These are phyloP conservation scores for Spathaspora girioi DNA, from an alignment of 805 yeast genomes.

Conservation along the genomic window DNA sequence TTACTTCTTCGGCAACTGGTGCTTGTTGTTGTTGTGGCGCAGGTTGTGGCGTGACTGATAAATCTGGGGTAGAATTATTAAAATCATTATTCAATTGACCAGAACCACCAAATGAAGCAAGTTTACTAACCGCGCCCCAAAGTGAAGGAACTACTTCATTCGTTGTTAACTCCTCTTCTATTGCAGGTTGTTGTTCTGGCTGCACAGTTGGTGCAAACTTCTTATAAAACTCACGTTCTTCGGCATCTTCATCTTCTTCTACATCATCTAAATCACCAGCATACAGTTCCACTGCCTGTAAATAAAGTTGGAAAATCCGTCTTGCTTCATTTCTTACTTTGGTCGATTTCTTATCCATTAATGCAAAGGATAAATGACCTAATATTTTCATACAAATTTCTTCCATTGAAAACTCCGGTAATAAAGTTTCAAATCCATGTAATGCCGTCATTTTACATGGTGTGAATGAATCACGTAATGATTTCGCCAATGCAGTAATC, in stretches of 20 bases:
- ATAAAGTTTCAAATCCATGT: constrained; percentile 62
- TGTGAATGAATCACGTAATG: constrained; percentile 73
- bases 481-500: constrained; percentile 81
- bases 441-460: constrained; percentile 77
- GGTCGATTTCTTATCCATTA: constrained; percentile 65
- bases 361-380: constrained; percentile 80
- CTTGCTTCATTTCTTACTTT: constrained; percentile 73
- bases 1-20: background rate
- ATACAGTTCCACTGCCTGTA: constrained; percentile 35
- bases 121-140: constrained; percentile 35
- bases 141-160: constrained; percentile 22
- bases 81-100: constrained; percentile 36
- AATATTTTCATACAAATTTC: constrained; percentile 77
- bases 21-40: constrained; percentile 10
- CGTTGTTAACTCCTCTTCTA: constrained; percentile 5
- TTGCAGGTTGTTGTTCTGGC: constrained; percentile 1
- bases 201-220: constrained; percentile 17
- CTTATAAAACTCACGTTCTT: constrained; percentile 29
- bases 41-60: constrained; percentile 13
- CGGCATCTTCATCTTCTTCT: constrained; percentile 38
- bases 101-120: constrained; percentile 25
- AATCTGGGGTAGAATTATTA: constrained; percentile 34
- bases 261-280: constrained; percentile 30
- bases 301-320: constrained; percentile 58
- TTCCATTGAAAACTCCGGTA: constrained; percentile 65